phyloP scores from a whole-genome alignment of 257 asterid genomes.

The Solanum chilense region DNA sequence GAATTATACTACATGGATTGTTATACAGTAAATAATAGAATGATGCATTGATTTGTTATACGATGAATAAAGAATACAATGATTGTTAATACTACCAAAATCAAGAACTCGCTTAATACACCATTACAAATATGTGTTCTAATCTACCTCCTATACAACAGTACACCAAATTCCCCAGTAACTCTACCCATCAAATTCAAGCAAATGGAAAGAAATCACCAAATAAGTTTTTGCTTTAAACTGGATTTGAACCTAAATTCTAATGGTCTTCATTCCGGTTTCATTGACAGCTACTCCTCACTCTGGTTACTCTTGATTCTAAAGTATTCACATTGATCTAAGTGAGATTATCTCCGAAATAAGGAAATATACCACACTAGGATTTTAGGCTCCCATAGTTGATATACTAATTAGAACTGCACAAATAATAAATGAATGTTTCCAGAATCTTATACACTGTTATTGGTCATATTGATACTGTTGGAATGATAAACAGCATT shows the following conservation, averaged over 20 bases:
- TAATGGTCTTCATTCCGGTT: background rate
- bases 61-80: no score
- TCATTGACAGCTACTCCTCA: background rate
- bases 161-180: no score
- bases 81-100: no score
- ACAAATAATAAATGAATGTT: background rate
- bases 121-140: no score
- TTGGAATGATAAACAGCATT: background rate
- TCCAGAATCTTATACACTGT: background rate
- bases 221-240: background rate
- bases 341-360: background rate
- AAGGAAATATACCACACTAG: no score
- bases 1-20: background rate
- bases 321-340: background rate
- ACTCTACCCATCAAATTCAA: background rate
- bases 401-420: background rate
- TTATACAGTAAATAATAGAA: background rate
- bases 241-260: background rate
- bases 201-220: background rate
- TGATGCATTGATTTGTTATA: background rate
- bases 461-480: background rate
- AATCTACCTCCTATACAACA: no score
- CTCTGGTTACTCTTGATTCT: background rate
- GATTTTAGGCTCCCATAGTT: background rate
- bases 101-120: no score